Percentiles rank a stretch among this genome's conserved stretches.
Evolutionary conservation across 2,329 filamentous ascomycete species (phyloP).

Genomic region (Nothophaeocryptopus gaeumannii): DNA sequence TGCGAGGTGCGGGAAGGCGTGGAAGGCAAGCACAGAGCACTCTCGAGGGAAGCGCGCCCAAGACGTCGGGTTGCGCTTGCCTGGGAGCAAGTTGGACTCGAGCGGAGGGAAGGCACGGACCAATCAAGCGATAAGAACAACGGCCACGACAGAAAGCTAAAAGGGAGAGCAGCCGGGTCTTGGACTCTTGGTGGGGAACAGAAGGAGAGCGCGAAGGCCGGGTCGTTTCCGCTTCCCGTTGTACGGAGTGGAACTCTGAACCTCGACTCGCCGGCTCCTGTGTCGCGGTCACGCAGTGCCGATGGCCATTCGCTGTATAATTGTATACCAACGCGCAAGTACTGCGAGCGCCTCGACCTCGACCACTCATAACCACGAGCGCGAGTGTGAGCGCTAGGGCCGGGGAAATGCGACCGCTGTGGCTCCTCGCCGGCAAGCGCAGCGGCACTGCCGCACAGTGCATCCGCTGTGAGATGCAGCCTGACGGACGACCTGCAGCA

Average conservation of each 20-base stretch:
- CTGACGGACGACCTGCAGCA: too few species aligned
- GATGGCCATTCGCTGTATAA: too few species aligned
- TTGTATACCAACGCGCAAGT: too few species aligned
- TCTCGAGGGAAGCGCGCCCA: too few species aligned
- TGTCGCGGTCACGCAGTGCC: too few species aligned
- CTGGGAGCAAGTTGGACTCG: conserved; percentile 1
- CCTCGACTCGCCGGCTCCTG: too few species aligned
- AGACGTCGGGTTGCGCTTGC: neutral
- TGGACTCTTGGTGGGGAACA: neutral
- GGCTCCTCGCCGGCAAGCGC: conserved; percentile 13
- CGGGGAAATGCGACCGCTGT: conserved; percentile 6
- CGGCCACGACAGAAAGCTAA: neutral
- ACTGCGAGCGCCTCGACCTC: neutral
- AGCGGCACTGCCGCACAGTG: neutral
- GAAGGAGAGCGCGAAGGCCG: neutral
- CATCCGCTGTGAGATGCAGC: neutral
- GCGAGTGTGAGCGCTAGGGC: conserved; percentile 1
- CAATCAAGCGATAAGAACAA: conserved; percentile 3
- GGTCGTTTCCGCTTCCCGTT: too few species aligned
- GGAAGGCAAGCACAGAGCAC: conserved; percentile 1
- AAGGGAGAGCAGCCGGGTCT: too few species aligned
- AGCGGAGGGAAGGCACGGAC: conserved; percentile 6
- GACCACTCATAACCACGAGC: neutral
- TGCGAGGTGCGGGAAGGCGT: conserved; percentile 2
- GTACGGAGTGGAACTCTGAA: too few species aligned